Conservation (phyloP, 2,329 filamentous ascomycete genomes). For the Mycocentrospora acerina region DNA sequence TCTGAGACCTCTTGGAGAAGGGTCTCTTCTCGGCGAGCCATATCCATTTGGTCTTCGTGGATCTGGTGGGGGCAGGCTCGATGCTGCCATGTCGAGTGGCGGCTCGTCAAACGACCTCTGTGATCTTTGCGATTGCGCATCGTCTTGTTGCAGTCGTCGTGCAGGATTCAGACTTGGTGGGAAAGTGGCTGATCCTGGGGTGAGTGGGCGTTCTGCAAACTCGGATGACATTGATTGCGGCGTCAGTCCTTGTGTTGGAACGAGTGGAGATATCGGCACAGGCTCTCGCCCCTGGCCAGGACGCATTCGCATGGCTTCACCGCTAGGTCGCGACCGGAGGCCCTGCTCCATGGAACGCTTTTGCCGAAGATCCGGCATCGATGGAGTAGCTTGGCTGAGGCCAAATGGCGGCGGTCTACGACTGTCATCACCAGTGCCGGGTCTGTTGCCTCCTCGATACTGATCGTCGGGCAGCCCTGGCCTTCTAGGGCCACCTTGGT, state of each 20-base stretch:
- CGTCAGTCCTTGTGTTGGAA: slow-evolving; percentile 39
- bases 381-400: slow-evolving; percentile 23
- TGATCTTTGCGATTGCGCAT: slow-evolving; percentile 32
- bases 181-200: slow-evolving; percentile 27
- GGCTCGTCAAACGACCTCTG: slow-evolving; percentile 31
- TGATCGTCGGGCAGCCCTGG: slow-evolving; percentile 23
- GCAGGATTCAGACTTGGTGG: slow-evolving; percentile 28
- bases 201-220: slow-evolving; percentile 33
- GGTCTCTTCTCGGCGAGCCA: slow-evolving; percentile 28
- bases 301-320: slow-evolving; percentile 38
- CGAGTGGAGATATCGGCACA: slow-evolving; percentile 26
- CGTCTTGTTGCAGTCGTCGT: slow-evolving; percentile 30
- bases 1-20: slow-evolving; percentile 36
- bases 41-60: slow-evolving; percentile 33
- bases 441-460: slow-evolving; percentile 20
- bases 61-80: slow-evolving; percentile 25
- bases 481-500: slow-evolving; percentile 20
- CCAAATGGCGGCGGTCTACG: slow-evolving; percentile 28
- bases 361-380: slow-evolving; percentile 31
- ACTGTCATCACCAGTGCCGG: slow-evolving; percentile 31
- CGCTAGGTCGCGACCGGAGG: slow-evolving; percentile 37
- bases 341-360: slow-evolving; percentile 38
- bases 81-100: slow-evolving; percentile 21
- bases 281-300: slow-evolving; percentile 33
- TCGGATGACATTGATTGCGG: slow-evolving; percentile 45